phyloP scores from a whole-genome alignment of 495 filamentous ascomycete genomes.

The Aspergillus sclerotioniger region DNA sequence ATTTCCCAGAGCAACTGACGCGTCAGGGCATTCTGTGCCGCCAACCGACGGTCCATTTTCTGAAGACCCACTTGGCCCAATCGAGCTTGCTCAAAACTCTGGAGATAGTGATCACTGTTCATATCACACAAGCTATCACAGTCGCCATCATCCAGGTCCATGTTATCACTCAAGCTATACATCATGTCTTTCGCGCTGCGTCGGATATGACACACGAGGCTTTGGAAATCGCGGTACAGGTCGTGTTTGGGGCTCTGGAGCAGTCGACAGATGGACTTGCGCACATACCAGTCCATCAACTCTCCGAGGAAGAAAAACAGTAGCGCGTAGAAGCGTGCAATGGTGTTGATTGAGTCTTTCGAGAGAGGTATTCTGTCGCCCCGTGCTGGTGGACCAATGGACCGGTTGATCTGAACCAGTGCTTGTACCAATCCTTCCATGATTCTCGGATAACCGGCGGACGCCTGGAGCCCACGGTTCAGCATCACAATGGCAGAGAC shows the following conservation, averaged over 20 bases:
- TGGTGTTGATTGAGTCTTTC: slow-evolving; percentile 24
- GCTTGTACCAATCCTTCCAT: slow-evolving; percentile 43
- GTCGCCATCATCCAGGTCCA: slow-evolving; percentile 29
- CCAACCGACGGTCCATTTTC: slow-evolving; percentile 34
- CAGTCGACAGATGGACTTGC: slow-evolving; percentile 39
- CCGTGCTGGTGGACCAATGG: slow-evolving; percentile 28
- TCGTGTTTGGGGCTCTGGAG: slow-evolving; percentile 48
- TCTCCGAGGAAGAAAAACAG: slow-evolving; percentile 48
- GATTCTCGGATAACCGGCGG: slow-evolving; percentile 43
- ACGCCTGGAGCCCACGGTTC: slow-evolving; percentile 31
- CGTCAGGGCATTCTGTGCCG: slow-evolving; percentile 39
- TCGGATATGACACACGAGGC: slow-evolving; percentile 40
- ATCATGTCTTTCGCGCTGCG: slow-evolving; percentile 25
- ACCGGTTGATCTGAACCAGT: slow-evolving; percentile 42
- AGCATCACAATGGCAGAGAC: neutral
- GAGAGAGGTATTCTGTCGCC: slow-evolving; percentile 15
- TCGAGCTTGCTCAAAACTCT: slow-evolving; percentile 37
- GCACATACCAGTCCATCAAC: slow-evolving; percentile 49
- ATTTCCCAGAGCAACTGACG: slow-evolving; percentile 46
- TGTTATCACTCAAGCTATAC: slow-evolving; percentile 19
- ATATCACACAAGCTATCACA: neutral
- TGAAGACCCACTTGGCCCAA: slow-evolving; percentile 40
- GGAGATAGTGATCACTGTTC: slow-evolving; percentile 23
- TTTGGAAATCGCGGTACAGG: slow-evolving; percentile 40
- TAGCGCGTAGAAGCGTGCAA: slow-evolving; percentile 44